A percentile compares a stretch with the other conserved stretches of the same genome.
Conservation (phyloP, 177 flowering plant species). For the Viscum album region DNA sequence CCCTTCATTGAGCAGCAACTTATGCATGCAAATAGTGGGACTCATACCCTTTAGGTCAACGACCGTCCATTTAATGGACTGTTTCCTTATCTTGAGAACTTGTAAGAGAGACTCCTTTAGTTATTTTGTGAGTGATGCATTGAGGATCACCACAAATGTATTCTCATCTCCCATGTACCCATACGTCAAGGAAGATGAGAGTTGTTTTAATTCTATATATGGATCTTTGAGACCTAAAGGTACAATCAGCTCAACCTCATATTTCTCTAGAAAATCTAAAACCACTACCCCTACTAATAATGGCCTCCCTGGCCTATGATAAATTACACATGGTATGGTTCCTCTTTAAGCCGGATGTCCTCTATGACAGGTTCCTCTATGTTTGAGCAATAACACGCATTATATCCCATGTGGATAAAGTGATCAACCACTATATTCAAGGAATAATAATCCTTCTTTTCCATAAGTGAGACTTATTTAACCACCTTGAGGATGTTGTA, state of each 20-base stretch:
- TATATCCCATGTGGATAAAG: too few species aligned
- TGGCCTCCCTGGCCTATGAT: too few species aligned
- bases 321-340: too few species aligned
- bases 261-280: not conserved
- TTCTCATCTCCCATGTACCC: not conserved
- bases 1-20: not conserved
- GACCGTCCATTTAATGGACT: not conserved
- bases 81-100: not conserved
- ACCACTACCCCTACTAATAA: not conserved
- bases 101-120: not conserved
- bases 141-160: not conserved
- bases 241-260: not conserved
- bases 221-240: not conserved
- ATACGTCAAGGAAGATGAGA: not conserved
- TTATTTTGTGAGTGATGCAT: not conserved
- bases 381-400: not conserved
- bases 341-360: too few species aligned
- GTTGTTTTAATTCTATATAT: not conserved
- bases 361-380: not conserved
- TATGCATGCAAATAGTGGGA: not conserved
- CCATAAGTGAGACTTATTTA: not conserved
- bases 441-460: not conserved
- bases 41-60: not conserved
- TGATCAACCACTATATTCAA: not conserved
- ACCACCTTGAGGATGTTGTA: not conserved